Percentiles rank a stretch among this genome's conserved stretches.
These are phyloP conservation scores for Botrytis squamosa DNA, from an alignment of 2,329 filamentous ascomycete genomes.

Conservation along the genomic window DNA sequence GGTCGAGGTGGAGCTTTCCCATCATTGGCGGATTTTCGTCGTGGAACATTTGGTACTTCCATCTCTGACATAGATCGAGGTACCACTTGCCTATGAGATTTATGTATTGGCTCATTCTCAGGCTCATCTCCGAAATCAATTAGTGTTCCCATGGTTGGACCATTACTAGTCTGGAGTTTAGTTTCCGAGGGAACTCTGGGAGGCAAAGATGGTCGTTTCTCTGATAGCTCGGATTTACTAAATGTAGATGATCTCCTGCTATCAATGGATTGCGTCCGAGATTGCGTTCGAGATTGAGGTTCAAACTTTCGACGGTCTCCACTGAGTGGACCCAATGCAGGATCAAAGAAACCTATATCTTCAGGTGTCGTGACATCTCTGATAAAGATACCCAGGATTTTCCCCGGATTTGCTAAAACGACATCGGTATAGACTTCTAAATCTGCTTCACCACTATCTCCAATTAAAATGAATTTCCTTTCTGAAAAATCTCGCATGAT, in stretches of 20 bases:
- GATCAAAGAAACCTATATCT: slow-evolving; percentile 73
- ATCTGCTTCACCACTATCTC: slow-evolving; percentile 95
- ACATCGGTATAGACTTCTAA: slow-evolving; percentile 96
- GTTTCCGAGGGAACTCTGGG: slow-evolving; percentile 32
- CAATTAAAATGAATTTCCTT: slow-evolving; percentile 84
- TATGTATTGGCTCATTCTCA: slow-evolving; percentile 41
- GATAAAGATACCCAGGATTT: slow-evolving; percentile 84
- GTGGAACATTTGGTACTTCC: slow-evolving; percentile 35
- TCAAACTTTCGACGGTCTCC: slow-evolving; percentile 29
- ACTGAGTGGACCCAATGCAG: slow-evolving; percentile 37
- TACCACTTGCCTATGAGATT: slow-evolving; percentile 36
- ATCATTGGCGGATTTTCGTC: slow-evolving; percentile 32
- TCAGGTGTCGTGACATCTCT: slow-evolving; percentile 87
- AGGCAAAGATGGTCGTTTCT: slow-evolving; percentile 34
- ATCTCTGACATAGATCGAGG: slow-evolving; percentile 35
- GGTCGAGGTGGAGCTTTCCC: slow-evolving; percentile 52
- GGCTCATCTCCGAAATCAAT: slow-evolving; percentile 61
- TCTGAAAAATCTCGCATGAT: slow-evolving; percentile 88
- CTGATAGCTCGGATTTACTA: slow-evolving; percentile 24
- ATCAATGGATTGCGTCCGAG: slow-evolving; percentile 27
- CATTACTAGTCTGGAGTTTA: slow-evolving; percentile 38
- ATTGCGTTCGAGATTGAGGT: slow-evolving; percentile 23
- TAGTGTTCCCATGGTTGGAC: slow-evolving; percentile 51
- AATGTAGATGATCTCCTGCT: slow-evolving; percentile 26
- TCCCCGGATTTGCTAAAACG: slow-evolving; percentile 77